A percentile compares a stretch with the other conserved stretches of the same genome.
These are phyloP conservation scores for Heterobasidion irregulare DNA, from an alignment of 1,284 basidiomycete species.

Conservation along the genomic window DNA sequence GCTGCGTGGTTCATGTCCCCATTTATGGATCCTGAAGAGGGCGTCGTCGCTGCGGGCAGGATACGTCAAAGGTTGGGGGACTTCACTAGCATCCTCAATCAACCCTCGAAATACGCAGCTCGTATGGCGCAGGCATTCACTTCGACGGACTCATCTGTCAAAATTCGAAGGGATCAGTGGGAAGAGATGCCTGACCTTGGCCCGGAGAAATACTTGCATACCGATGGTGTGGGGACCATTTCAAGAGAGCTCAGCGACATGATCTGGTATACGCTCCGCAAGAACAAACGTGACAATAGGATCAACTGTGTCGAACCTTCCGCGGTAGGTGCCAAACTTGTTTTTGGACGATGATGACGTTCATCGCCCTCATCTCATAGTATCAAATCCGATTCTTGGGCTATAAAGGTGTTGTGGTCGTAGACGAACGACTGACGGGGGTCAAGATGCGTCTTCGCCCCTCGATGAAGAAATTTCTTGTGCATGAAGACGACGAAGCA, in stretches of 20 bases:
- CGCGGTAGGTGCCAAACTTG: slow-evolving; percentile 33
- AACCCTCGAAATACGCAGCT: slow-evolving; percentile 70
- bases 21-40: slow-evolving; percentile 33
- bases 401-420: slow-evolving; percentile 65
- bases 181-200: slow-evolving; percentile 34
- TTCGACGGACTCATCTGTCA: slow-evolving; percentile 60
- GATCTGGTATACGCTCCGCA: slow-evolving; percentile 46
- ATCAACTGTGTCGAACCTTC: slow-evolving; percentile 34
- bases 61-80: slow-evolving; percentile 57
- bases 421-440: slow-evolving; percentile 46
- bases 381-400: slow-evolving; percentile 72
- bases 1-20: slow-evolving; percentile 65
- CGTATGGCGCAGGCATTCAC: slow-evolving; percentile 76
- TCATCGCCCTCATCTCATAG: slow-evolving; percentile 17
- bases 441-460: slow-evolving; percentile 56
- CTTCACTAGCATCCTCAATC: slow-evolving; percentile 47
- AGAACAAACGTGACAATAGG: slow-evolving; percentile 20
- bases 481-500: slow-evolving; percentile 30
- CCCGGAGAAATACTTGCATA: slow-evolving; percentile 37
- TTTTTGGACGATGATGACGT: too few relatives aligned
- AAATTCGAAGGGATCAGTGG: slow-evolving; percentile 45
- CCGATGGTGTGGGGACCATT: slow-evolving; percentile 72
- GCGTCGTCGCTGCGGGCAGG: slow-evolving; percentile 19
- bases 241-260: slow-evolving; percentile 42
- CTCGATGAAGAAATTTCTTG: slow-evolving; percentile 72